Percentiles rank a stretch among this genome's conserved stretches.
Evolutionary conservation across 2,329 filamentous ascomycete species (phyloP).

Genomic region (Cercospora nicotianae): DNA sequence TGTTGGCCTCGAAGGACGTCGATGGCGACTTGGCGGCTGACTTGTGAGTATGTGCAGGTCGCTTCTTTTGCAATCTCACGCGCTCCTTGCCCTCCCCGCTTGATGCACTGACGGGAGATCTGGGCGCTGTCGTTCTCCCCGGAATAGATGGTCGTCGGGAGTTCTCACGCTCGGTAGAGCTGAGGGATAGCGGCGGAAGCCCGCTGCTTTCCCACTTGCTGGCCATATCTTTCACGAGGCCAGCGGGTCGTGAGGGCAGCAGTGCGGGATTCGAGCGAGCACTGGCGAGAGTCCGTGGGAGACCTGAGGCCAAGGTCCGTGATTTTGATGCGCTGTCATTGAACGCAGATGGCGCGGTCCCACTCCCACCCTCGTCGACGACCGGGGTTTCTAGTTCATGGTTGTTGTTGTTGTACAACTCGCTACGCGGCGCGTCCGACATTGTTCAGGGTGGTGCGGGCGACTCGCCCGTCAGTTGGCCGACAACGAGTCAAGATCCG

Average conservation of each 20-base stretch:
- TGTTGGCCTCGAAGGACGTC: slow-evolving; percentile 32
- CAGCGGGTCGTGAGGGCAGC: slow-evolving; percentile 32
- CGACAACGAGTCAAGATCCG: slow-evolving; percentile 2
- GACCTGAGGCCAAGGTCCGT: slow-evolving; percentile 23
- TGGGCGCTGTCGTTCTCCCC: slow-evolving; percentile 26
- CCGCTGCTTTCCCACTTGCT: slow-evolving; percentile 65
- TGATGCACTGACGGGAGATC: slow-evolving; percentile 31
- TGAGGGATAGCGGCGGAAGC: slow-evolving; percentile 26
- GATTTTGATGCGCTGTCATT: slow-evolving; percentile 9
- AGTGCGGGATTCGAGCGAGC: slow-evolving; percentile 34
- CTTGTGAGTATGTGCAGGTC: slow-evolving; percentile 27
- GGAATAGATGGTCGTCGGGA: slow-evolving; percentile 28
- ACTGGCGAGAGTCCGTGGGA: slow-evolving; percentile 25
- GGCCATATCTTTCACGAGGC: slow-evolving; percentile 71
- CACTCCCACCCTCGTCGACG: neutral
- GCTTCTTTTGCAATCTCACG: slow-evolving; percentile 35
- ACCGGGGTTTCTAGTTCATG: slow-evolving; percentile 4
- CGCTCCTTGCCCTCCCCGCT: slow-evolving; percentile 28
- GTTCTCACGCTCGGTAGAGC: slow-evolving; percentile 30
- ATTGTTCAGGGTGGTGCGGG: neutral
- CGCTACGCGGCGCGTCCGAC: neutral
- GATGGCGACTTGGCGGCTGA: slow-evolving; percentile 32
- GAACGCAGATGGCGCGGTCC: slow-evolving; percentile 2
- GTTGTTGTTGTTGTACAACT: neutral
- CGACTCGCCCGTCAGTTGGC: neutral